phyloP scores from a whole-genome alignment of 768 basidiomycete genomes.

The Glaciozyma antarctica region DNA sequence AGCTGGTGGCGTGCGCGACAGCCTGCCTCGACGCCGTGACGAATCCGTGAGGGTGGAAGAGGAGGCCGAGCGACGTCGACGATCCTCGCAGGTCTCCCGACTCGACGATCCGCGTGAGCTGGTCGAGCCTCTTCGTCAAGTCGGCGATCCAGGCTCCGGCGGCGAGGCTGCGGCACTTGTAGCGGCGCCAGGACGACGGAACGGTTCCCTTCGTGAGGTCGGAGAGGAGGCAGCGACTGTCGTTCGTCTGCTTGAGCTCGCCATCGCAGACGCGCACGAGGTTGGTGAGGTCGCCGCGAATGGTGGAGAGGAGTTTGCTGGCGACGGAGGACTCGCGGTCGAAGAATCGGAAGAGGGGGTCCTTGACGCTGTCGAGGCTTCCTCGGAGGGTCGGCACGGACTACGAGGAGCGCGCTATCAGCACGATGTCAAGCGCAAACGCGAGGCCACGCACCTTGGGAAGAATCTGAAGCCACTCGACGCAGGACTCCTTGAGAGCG shows the following conservation, averaged over 20 bases:
- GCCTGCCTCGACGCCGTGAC: constrained; percentile 91
- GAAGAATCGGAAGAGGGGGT: constrained; percentile 82
- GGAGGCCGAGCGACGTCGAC: constrained; percentile 53
- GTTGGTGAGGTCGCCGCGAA: constrained; percentile 69
- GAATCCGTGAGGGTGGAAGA: constrained; percentile 96
- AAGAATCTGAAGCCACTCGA: constrained; percentile 68
- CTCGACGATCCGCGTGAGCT: constrained; percentile 67
- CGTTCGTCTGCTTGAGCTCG: constrained; percentile 87
- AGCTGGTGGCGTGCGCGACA: constrained; percentile 83
- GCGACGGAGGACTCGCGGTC: constrained; percentile 77
- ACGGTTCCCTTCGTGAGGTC: constrained; percentile 71
- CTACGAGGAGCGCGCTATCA: constrained; percentile 41
- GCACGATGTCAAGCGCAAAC: neutral
- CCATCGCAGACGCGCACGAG: constrained; percentile 78
- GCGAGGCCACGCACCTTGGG: constrained; percentile 52
- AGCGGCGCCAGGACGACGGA: constrained; percentile 18
- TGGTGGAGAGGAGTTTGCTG: constrained; percentile 62
- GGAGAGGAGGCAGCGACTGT: constrained; percentile 82
- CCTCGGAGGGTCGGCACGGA: constrained; percentile 40
- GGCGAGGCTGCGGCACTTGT: constrained; percentile 46
- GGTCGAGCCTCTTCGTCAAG: constrained; percentile 66
- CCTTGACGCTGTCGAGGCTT: constrained; percentile 47
- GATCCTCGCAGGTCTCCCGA: constrained; percentile 43
- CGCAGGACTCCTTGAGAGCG: constrained; percentile 64
- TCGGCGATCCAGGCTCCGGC: constrained; percentile 79